Base-by-base conservation (phyloP, 345 rosid genomes). In the Syzygium grande region DNA sequence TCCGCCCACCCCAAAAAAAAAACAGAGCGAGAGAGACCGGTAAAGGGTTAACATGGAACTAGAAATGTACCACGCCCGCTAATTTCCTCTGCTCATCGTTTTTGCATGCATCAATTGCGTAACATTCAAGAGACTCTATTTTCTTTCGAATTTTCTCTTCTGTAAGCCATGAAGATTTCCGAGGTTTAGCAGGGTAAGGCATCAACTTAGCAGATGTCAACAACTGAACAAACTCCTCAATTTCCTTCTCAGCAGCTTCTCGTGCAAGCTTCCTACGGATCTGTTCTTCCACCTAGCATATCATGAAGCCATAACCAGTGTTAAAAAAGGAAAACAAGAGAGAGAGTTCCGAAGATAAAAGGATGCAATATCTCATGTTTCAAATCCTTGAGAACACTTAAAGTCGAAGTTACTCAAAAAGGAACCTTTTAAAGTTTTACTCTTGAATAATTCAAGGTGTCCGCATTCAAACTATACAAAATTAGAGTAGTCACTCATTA, bases 221-320 rank as follows among this genome's bases (percentile, higher is more conserved):
- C 89, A 94, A 59, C 52, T 92, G 92, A 87, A 94, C 92, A 88
- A 97, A 96, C 90, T 94, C 97, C 90, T 91, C 87, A 89, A 95
- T 96, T 92, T 96, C 97, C 89, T 90, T 92, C 84, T 97, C 98
- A 38, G 94, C 96, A 87, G 94, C 96, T 88, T 96, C 99, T 89
- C 93, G 95, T 58, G 93, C 92, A 89, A 91, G 93, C 92, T 96
- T 95, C 88, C 93, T 92, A 43, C 43, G 90, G 86, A 92, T 86
- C 89, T 95, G 95, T 89, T 97, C 98, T 88, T 97, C 98, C 87
- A 97, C 99, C 99, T 97, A 89, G 77, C 46, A 84, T 38, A 27
- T 86, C 78, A 87, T 13, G 61, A 86, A 55, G 61, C 79, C 89
- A 84, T 73, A 73, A 73, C 79, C 23, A 68, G 79, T 52, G 53